Percentiles rank a stretch among this genome's conserved stretches.
Evolutionary conservation across 495 filamentous ascomycete genomes (phyloP).

Genomic region (Penicillium robsamsonii): DNA sequence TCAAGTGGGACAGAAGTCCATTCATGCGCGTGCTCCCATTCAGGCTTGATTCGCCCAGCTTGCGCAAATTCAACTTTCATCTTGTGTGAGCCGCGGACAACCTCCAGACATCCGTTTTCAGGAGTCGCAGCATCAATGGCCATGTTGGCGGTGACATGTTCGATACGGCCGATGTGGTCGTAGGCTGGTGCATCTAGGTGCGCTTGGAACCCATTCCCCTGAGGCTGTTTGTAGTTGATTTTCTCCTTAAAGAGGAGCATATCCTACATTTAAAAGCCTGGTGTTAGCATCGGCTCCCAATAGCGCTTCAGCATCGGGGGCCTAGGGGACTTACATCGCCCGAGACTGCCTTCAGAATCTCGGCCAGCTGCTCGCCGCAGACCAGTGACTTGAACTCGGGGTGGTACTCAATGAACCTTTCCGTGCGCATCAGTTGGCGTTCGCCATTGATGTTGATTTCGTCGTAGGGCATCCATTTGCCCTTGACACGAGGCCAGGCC

Average conservation of each 20-base stretch:
- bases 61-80: conserved; percentile 36
- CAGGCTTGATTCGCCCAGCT: conserved; percentile 32
- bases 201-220: conserved; percentile 40
- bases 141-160: conserved; percentile 42
- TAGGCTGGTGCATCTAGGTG: conserved; percentile 47
- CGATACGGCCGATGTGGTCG: conserved; percentile 43
- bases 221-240: conserved; percentile 42
- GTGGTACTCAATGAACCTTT: conserved; percentile 45
- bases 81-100: conserved; percentile 40
- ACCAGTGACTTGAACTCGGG: conserved; percentile 34
- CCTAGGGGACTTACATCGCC: conserved; percentile 19
- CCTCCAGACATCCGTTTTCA: conserved; percentile 42
- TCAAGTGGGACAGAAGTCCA: conserved; percentile 41
- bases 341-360: conserved; percentile 36
- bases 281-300: neutral
- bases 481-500: conserved; percentile 36
- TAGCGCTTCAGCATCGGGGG: neutral
- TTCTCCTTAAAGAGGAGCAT: conserved; percentile 50
- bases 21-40: conserved; percentile 35
- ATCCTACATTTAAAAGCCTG: conserved; percentile 18
- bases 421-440: conserved; percentile 43
- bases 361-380: conserved; percentile 31
- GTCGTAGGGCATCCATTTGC: conserved; percentile 48
- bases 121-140: conserved; percentile 41
- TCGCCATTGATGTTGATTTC: conserved; percentile 42